Evolutionary conservation across 371 early-diverging fungal genomes (phyloP).

Genomic region (Blastocladiella emersonii): DNA sequence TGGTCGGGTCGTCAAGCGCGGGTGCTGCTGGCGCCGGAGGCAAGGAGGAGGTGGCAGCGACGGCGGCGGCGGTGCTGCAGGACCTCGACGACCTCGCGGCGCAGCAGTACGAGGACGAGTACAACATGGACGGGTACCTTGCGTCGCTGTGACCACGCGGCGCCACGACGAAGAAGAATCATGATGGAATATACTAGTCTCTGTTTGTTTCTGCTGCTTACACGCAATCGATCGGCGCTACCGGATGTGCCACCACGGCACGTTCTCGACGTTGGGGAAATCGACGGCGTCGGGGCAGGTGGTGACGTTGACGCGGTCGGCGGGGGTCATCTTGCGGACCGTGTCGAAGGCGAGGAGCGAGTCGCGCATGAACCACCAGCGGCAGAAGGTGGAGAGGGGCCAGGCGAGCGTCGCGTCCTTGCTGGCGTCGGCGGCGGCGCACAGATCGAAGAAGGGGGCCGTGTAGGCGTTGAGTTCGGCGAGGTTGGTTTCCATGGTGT

Average conservation of each 20-base stretch:
- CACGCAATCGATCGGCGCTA: too few relatives aligned
- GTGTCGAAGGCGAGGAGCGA: not conserved
- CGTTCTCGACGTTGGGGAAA: not conserved
- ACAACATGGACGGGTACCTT: not conserved
- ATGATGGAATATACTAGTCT: too few relatives aligned
- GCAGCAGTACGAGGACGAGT: not conserved
- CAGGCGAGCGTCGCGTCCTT: not conserved
- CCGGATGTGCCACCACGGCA: constrained; percentile 6
- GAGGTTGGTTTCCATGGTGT: not conserved
- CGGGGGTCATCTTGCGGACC: not conserved
- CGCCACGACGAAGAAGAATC: too few relatives aligned
- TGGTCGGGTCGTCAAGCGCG: too few relatives aligned
- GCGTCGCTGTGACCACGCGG: not conserved
- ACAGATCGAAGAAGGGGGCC: not conserved
- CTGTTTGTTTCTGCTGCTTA: too few relatives aligned
- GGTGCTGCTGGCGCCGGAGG: too few relatives aligned
- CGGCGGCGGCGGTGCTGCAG: not conserved
- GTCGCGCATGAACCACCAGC: not conserved
- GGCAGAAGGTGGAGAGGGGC: not conserved
- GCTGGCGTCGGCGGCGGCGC: not conserved
- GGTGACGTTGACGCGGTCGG: not conserved
- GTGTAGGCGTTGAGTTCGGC: not conserved
- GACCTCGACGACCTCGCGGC: not conserved
- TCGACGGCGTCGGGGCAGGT: not conserved
- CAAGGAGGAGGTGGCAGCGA: too few relatives aligned